Evolutionary conservation across 2,329 filamentous ascomycete genomes (phyloP), one percentile per base, ranked within the genome.

Genomic region (Colletotrichum cereale): DNA sequence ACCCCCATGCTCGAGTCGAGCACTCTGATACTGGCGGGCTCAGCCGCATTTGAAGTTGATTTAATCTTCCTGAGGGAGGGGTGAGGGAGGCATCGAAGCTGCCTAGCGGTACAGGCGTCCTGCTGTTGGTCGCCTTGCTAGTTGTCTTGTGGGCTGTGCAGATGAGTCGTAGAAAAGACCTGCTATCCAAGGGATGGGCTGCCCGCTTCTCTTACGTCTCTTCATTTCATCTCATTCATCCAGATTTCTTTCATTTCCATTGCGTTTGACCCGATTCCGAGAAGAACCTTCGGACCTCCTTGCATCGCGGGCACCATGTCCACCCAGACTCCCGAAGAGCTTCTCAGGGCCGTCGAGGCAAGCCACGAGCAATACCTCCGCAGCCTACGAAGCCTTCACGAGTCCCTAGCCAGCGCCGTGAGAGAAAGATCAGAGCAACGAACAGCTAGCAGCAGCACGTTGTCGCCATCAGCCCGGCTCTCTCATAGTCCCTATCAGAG

Each of bases 391-490:
- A 74, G 55, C 56, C 75, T 82, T 21, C 78, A 80, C 44, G 78
- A 82, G 48, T 74, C 66, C 42, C 63, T 78, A 63, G 72, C 70
- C 21, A 36, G 50, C 29, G 62, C 62, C 6, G 69, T 53, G 36
- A 53, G 57, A 29, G 64, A 73, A 24, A 62, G 68, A 57, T 48
- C 63, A 26, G 73, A 62, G 26, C 61, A 60, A n/a, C 55, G 38
- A 12, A 21, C 60, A 24, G n/a, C 38, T 7, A 24, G 55, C 29
- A 24, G 55, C 29, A 52, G 50, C 83, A 26, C 36, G 14, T 29
- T 64, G 10, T 81, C 74, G 86, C 75, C 76, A 89, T 85, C 74
- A 85, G 84, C 42, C 82, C 87, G 34, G 10, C 63, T 61, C 1
- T 60, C 67, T 2, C 61, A 61, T n/a, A 73, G 72, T n/a, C 72